Percentiles rank a stretch among this genome's conserved stretches.
Evolutionary conservation across 1,139 yeast genomes (phyloP).

Genomic region (Williopsis jadinii): DNA sequence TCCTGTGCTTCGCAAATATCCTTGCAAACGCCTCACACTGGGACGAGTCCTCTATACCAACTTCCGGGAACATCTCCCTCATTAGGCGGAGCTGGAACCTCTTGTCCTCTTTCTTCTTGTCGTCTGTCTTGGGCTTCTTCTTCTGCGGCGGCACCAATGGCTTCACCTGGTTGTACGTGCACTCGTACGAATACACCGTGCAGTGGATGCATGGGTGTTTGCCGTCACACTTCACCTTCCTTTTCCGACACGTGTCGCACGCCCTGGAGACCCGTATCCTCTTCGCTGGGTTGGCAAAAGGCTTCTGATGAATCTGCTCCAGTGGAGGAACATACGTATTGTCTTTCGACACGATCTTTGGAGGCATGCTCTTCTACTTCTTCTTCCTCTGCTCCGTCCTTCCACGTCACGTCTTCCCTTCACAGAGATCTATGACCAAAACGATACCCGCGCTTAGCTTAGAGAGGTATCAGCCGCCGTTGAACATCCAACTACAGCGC

Average conservation of each 20-base stretch:
- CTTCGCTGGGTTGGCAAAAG: constrained; percentile 27
- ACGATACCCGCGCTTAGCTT: no score
- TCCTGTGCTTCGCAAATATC: constrained; percentile 13
- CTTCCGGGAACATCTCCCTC: constrained; percentile 36
- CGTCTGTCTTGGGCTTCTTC: constrained; percentile 24
- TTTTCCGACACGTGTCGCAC: constrained; percentile 69
- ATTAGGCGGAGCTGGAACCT: neutral
- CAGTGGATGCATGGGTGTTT: constrained; percentile 84
- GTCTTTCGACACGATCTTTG: constrained; percentile 20
- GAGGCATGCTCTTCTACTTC: constrained; percentile 12
- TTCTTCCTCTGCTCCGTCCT: no score
- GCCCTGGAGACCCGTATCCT: constrained; percentile 76
- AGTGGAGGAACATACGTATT: constrained; percentile 18
- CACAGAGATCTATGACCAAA: no score
- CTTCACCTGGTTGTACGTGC: constrained; percentile 39
- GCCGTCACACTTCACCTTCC: constrained; percentile 86
- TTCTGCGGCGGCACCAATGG: constrained; percentile 1
- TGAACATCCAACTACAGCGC: no score
- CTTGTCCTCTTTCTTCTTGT: constrained; percentile 2
- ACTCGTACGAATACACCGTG: constrained; percentile 65
- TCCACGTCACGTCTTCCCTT: no score
- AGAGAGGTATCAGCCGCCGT: no score
- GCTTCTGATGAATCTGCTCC: constrained; percentile 13
- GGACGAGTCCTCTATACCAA: constrained; percentile 38
- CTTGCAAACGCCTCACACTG: constrained; percentile 36